Base-by-base conservation (phyloP, 495 filamentous ascomycete species). In the Achaetomiella virescens region DNA sequence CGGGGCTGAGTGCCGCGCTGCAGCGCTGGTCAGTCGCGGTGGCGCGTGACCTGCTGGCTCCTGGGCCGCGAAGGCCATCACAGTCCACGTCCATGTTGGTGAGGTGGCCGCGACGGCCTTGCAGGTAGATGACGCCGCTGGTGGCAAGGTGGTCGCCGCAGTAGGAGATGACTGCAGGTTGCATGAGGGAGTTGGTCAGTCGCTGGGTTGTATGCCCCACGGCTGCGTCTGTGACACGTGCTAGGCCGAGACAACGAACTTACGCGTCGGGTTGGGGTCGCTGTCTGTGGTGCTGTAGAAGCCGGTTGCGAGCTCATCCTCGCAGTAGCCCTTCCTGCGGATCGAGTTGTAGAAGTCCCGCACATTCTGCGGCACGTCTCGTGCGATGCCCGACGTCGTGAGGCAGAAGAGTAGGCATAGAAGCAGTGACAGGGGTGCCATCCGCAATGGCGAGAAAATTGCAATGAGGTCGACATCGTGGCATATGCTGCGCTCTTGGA, bases 51-150 rank as follows among this genome's bases (percentile, higher is more conserved):
- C 36, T 3, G 36, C 12, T n/a, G 36, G 5, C 36, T 4, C 36
- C 36, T 18, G 37, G 17, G 1, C 70, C 66, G 46, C 79, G 73
- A 0, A 67, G 62, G 4, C 84, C 84, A 57, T 88, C 84, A 62
- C 85, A 87, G 69, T 87, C 84, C 37, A 88, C 72, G 59, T 87
- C 84, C 81, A 86, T 84, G 66, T 81, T 74, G 36, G 72, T 65
- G 6, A 75, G 62, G 0, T 64, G 52, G 24, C 67, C 67, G 40
- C 58, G 48, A 0, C 53, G 58, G 2, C 74, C 69, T 21, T 68
- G 63, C 42, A 74, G 48, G 54, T 68, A 77, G 60, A 75, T 65
- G 50, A 74, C 62, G 35, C 59, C 57, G 14, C 48, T 52, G 20
- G 62, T 52, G 7, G 57, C 14, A 9, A 69, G 48, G 48, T 67